A percentile compares a stretch with the other conserved stretches of the same genome.
phyloP scores from a whole-genome alignment of 176 grass and related monocot genomes.

The Carex cristatella region DNA sequence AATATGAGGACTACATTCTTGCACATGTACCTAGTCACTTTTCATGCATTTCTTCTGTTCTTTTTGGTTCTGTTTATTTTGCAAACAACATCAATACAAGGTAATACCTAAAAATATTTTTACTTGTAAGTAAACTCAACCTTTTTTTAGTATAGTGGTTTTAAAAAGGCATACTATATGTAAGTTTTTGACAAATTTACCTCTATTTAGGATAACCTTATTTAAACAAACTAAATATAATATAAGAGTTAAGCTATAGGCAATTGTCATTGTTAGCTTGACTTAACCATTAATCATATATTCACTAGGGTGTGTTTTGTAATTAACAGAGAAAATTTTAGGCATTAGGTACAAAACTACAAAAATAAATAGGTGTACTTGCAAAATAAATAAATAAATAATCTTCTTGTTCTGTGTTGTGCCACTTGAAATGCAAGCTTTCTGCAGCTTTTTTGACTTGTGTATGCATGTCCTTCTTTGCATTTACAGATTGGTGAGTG shows the following conservation, averaged over 20 bases:
- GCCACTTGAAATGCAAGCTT: background rate
- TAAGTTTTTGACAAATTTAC: background rate
- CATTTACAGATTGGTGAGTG: conserved; percentile 73
- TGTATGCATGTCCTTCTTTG: conserved; percentile 5
- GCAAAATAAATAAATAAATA: conserved; percentile 1
- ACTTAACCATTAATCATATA: background rate
- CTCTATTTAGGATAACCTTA: background rate
- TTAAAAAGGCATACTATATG: background rate
- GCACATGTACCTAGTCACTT: conserved; percentile 46
- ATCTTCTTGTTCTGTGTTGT: background rate
- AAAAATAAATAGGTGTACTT: background rate
- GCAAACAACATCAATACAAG: background rate
- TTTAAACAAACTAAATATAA: background rate
- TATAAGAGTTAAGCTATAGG: background rate
- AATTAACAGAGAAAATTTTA: background rate
- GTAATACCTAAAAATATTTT: background rate
- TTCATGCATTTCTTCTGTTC: background rate
- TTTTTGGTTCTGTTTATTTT: background rate
- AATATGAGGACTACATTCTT: conserved; percentile 90
- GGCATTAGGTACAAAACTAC: background rate
- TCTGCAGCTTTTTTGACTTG: background rate
- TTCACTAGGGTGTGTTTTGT: background rate
- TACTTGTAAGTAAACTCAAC: background rate
- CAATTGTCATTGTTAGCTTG: background rate
- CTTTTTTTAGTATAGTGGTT: background rate